phyloP scores from a whole-genome alignment of 2,329 filamentous ascomycete genomes.

The Mollisia scopiformis region DNA sequence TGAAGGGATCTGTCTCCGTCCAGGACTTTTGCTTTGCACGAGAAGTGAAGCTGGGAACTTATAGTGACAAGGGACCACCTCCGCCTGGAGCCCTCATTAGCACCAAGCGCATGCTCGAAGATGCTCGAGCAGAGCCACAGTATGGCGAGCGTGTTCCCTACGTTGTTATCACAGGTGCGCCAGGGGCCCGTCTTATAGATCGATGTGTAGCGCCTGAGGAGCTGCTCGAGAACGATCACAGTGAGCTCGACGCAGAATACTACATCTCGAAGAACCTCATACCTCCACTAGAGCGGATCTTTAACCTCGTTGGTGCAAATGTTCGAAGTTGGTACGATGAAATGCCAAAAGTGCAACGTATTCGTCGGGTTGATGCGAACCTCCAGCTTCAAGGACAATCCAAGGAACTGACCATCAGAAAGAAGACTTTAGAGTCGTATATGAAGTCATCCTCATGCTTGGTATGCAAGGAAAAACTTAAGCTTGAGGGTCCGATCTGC shows the following conservation, averaged over 20 bases:
- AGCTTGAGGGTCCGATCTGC: constrained; percentile 58
- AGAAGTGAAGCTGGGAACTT: constrained; percentile 89
- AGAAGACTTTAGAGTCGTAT: constrained; percentile 90
- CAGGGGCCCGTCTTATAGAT: constrained; percentile 83
- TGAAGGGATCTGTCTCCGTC: constrained; percentile 83
- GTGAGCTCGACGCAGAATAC: constrained; percentile 89
- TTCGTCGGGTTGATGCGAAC: constrained; percentile 52
- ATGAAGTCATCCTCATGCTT: constrained; percentile 81
- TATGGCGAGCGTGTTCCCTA: constrained; percentile 96
- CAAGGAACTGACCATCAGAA: constrained; percentile 41
- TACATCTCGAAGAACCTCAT: constrained; percentile 97
- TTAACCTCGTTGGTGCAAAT: constrained; percentile 93
- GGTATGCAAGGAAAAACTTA: constrained; percentile 61
- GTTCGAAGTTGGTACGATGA: constrained; percentile 92
- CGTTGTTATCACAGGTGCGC: constrained; percentile 86
- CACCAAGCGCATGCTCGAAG: constrained; percentile 81
- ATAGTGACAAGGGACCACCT: constrained; percentile 77
- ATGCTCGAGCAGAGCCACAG: constrained; percentile 86
- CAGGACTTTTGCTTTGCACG: constrained; percentile 96
- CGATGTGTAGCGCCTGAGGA: constrained; percentile 88
- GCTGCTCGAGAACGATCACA: constrained; percentile 74
- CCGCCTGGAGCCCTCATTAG: constrained; percentile 90
- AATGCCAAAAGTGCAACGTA: constrained; percentile 87
- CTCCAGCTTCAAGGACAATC: constrained; percentile 34
- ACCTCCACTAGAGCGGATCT: constrained; percentile 92